These are phyloP conservation scores for Termitomyces sp. DNA, from an alignment of 768 basidiomycete genomes.

Conservation along the genomic window DNA sequence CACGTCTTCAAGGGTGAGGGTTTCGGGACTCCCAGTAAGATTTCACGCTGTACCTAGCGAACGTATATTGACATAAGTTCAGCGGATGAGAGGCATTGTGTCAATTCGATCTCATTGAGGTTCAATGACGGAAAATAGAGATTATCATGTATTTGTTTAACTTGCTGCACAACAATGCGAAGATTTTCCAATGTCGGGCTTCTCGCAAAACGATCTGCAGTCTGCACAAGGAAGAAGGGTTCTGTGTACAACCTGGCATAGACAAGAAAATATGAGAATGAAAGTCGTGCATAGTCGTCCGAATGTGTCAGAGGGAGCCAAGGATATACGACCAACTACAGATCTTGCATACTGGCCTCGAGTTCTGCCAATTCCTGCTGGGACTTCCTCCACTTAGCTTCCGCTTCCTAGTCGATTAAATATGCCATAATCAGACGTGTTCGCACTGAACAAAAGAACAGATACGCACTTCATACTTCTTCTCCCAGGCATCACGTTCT, in stretches of 20 bases:
- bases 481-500: slow-evolving; percentile 91
- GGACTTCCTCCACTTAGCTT: slow-evolving; percentile 63
- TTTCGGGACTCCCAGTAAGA: slow-evolving; percentile 69
- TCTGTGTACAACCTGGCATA: slow-evolving; percentile 9
- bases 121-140: slow-evolving; percentile 32
- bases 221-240: not conserved
- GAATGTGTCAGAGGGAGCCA: not conserved
- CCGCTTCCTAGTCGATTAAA: slow-evolving; percentile 49
- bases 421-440: slow-evolving; percentile 6
- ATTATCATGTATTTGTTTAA: not conserved
- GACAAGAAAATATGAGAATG: slow-evolving; percentile 4
- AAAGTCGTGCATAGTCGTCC: not conserved
- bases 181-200: not conserved
- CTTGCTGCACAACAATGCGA: not conserved
- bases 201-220: slow-evolving; percentile 6
- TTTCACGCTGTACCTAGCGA: not conserved
- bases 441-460: not conserved
- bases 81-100: slow-evolving; percentile 85
- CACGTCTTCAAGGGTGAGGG: slow-evolving; percentile 96
- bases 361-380: slow-evolving; percentile 85
- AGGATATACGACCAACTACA: slow-evolving; percentile 32
- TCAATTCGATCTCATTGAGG: slow-evolving; percentile 83
- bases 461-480: slow-evolving; percentile 81
- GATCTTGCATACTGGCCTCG: slow-evolving; percentile 63
- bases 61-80: not conserved